Evolutionary conservation across 345 rosid genomes (phyloP).

Genomic region (Moringa oleifera): DNA sequence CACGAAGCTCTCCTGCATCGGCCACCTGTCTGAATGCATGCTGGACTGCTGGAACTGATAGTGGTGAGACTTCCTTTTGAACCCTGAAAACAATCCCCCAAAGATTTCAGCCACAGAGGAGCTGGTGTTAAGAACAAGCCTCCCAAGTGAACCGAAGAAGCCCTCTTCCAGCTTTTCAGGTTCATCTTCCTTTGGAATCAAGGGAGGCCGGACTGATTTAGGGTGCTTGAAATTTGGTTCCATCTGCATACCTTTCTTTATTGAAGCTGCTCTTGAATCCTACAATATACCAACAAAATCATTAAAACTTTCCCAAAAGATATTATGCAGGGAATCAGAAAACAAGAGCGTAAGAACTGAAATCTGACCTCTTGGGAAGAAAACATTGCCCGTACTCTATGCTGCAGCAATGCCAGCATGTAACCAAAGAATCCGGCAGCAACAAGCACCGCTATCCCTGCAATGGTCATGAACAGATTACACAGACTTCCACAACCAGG

Average conservation of each 20-base stretch:
- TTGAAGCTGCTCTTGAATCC: slow-evolving; percentile 38
- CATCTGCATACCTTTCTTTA: slow-evolving; percentile 36
- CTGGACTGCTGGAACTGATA: slow-evolving; percentile 33
- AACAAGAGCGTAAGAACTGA: not conserved
- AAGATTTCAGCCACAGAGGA: slow-evolving; percentile 57
- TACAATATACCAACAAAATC: slow-evolving; percentile 15
- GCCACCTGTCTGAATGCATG: slow-evolving; percentile 45
- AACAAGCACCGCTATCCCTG: slow-evolving; percentile 71
- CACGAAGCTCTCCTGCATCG: slow-evolving; percentile 73
- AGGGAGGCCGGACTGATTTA: slow-evolving; percentile 58
- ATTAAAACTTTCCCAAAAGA: slow-evolving; percentile 4
- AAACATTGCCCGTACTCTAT: slow-evolving; percentile 53
- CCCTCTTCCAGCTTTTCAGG: slow-evolving; percentile 60
- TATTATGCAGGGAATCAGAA: not conserved
- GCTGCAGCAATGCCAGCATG: slow-evolving; percentile 83
- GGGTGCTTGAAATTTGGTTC: slow-evolving; percentile 64
- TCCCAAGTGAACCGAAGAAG: slow-evolving; percentile 66
- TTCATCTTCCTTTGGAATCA: slow-evolving; percentile 66
- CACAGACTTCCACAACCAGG: slow-evolving; percentile 1
- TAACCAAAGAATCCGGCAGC: slow-evolving; percentile 83
- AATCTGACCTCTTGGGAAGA: slow-evolving; percentile 39
- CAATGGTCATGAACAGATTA: slow-evolving; percentile 12
- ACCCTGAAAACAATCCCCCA: slow-evolving; percentile 41
- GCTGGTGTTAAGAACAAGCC: slow-evolving; percentile 59
- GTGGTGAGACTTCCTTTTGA: slow-evolving; percentile 33